Percentiles rank a stretch among this genome's conserved stretches.
Conservation (phyloP, 768 basidiomycete genomes). For the Leccinum disarticulatum region DNA sequence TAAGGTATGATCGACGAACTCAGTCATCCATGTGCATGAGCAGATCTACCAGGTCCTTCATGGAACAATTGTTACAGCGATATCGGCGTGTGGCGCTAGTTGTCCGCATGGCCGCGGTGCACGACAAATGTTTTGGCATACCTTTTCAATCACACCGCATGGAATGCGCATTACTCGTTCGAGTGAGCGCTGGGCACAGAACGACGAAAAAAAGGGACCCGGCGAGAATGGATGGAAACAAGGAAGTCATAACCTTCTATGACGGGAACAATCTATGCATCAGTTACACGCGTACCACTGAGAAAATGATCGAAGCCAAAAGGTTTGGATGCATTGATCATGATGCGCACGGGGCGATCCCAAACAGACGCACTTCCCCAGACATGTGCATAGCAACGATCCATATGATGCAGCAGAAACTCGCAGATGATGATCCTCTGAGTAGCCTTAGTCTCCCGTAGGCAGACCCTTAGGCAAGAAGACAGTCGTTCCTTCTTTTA, state of each 20-base stretch:
- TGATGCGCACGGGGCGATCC: neutral
- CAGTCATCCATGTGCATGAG: too few relatives aligned
- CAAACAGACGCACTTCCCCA: neutral
- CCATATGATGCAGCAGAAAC: neutral
- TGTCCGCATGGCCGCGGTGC: neutral
- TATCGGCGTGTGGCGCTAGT: neutral
- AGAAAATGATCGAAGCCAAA: neutral
- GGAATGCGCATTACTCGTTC: too few relatives aligned
- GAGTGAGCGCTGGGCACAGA: too few relatives aligned
- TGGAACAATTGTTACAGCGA: neutral
- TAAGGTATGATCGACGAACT: neutral
- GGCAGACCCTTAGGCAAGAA: too few relatives aligned
- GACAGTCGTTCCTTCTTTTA: too few relatives aligned
- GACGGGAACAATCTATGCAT: neutral
- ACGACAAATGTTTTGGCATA: neutral
- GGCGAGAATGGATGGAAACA: neutral
- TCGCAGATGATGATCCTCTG: neutral
- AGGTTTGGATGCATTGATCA: neutral
- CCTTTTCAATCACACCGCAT: too few relatives aligned
- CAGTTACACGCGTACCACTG: neutral
- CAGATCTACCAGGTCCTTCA: neutral
- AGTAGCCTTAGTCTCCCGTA: neutral
- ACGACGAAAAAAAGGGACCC: neutral
- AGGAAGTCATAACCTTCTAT: neutral
- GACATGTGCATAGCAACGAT: neutral